Base-by-base conservation (phyloP, 116 monocot species). In the Posidonia oceanica region DNA sequence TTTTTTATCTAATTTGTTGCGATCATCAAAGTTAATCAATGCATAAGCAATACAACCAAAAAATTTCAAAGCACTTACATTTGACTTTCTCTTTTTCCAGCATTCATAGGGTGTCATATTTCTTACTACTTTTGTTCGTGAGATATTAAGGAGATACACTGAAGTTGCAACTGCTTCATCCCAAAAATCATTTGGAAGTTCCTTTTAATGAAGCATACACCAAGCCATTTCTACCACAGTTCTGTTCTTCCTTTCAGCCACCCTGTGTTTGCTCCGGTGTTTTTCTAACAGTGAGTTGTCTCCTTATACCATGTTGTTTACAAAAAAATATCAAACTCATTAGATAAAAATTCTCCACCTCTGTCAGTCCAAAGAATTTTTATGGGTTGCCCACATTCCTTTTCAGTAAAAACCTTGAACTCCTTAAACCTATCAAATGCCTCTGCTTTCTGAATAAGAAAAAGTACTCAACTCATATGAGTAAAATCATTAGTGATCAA, bases 401-500 rank as follows among this genome's bases (percentile, higher is more conserved):
- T 29, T 29, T 29, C 29, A 29, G 1, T 1, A 29, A 29, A 29
- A 29, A 42, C 58, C 54, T 72, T 72, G 36, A 78, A 72, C 15
- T 78, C 48, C 15, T 48, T 36, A 22, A 72, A 72, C 5, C 60
- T 78, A 13, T 67, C 36, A 78, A 72, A 67, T 22, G 72, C 72
- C 20, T 79, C 40, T 20, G 15, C 62, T 39, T 79, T 79, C 20
- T 79, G 4, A 38, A 14, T 1, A 54, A 64, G 69, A 42, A 74
- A 74, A 61, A 54, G 69, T 14, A 79, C 69, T 63, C 69, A 74
- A 64, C 55, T 63, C 63, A 69, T 64, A 2, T 68, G 39, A 62
- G 39, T 40, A 22, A 55, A 73, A 69, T 79, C 63, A 79, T 64
- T 61, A 68, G 29, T 54, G 40, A 78, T 68, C 23, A 67, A 73